These are phyloP conservation scores for Albugo candida DNA, from an alignment of 352 stramenopile genomes.

Conservation along the genomic window DNA sequence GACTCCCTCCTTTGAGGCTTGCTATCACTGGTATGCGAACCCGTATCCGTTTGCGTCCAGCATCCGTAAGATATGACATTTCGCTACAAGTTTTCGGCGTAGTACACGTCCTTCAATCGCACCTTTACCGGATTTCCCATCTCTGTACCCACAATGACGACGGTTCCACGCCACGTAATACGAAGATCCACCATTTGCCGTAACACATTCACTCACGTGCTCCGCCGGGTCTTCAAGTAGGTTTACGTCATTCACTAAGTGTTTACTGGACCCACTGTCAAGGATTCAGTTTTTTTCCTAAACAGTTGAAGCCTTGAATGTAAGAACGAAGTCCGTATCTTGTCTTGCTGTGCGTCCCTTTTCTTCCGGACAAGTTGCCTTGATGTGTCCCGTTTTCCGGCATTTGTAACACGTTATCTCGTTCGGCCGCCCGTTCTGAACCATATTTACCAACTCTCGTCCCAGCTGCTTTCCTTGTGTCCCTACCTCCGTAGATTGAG, in stretches of 20 bases:
- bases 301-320: neutral
- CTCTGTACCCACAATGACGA: neutral
- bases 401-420: neutral
- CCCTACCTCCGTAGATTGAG: too few species aligned
- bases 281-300: neutral
- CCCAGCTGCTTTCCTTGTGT: neutral
- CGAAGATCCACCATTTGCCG: neutral
- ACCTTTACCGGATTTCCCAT: neutral
- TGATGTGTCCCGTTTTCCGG: neutral
- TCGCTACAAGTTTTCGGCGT: neutral
- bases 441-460: neutral
- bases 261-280: neutral
- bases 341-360: neutral
- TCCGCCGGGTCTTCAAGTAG: neutral
- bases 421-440: neutral
- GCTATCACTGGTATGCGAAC: neutral
- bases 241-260: neutral
- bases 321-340: neutral
- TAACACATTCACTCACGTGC: neutral
- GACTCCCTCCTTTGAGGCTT: neutral
- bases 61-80: conserved; percentile 1
- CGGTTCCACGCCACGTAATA: neutral
- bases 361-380: neutral
- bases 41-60: neutral
- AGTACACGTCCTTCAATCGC: too few species aligned